Evolutionary conservation across 179 eudicot species (phyloP).

Genomic region (Heliamphora pulchella): DNA sequence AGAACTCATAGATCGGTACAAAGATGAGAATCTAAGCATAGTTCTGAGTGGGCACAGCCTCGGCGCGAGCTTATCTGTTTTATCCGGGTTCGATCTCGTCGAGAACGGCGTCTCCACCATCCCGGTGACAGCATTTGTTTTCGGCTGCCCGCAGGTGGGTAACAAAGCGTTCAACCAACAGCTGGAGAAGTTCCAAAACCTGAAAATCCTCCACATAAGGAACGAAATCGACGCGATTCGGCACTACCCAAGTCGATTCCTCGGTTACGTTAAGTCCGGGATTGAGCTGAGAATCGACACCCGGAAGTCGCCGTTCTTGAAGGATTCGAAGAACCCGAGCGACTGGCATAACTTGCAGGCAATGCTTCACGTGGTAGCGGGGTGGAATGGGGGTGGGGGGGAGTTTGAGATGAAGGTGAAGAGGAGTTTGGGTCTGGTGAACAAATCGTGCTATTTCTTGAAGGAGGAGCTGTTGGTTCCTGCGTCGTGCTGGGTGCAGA

Average conservation of each 20-base stretch:
- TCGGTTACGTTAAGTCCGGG: slow-evolving; percentile 52
- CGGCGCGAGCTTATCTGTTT: slow-evolving; percentile 55
- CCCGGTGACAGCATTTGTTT: slow-evolving; percentile 54
- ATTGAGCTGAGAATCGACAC: slow-evolving; percentile 48
- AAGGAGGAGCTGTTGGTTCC: slow-evolving; percentile 75
- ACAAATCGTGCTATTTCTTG: slow-evolving; percentile 58
- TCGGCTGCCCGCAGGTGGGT: slow-evolving; percentile 76
- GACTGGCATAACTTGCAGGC: slow-evolving; percentile 81
- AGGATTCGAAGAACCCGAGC: slow-evolving; percentile 52
- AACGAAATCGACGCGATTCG: slow-evolving; percentile 31
- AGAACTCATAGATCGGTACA: slow-evolving; percentile 32
- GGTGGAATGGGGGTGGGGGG: slow-evolving; percentile 58
- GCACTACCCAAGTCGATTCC: slow-evolving; percentile 21
- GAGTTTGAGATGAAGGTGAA: slow-evolving; percentile 43
- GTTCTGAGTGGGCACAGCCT: slow-evolving; percentile 62
- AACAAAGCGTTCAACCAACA: slow-evolving; percentile 50
- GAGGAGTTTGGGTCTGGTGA: slow-evolving; percentile 66
- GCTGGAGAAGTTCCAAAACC: slow-evolving; percentile 31
- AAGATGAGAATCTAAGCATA: slow-evolving; percentile 48
- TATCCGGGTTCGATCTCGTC: slow-evolving; percentile 56
- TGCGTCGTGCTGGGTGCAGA: slow-evolving; percentile 79
- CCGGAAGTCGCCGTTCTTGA: slow-evolving; percentile 52
- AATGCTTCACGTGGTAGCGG: slow-evolving; percentile 60
- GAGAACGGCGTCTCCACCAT: slow-evolving; percentile 50
- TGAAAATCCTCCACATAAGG: slow-evolving; percentile 50